Base-by-base conservation (phyloP, 352 stramenopile genomes). In the Phytopythium boreale region DNA sequence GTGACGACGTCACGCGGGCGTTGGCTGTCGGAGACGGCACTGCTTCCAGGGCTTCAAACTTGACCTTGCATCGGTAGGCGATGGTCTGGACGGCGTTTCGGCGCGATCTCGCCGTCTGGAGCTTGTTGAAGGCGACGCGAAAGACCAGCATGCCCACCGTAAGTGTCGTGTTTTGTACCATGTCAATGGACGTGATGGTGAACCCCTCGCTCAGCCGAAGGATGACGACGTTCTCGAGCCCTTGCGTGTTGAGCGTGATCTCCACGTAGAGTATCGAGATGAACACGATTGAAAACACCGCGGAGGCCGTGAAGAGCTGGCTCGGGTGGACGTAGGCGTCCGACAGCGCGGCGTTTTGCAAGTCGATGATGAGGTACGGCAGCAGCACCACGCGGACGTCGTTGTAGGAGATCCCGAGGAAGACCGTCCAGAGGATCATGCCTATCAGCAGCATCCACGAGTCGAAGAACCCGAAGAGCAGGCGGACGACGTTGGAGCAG, bases 101-200 rank as follows among this genome's bases (percentile, higher is more conserved):
- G 17, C n/a, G 37, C 5, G 17, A 51, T 20, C 39, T 53, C 4
- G 17, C 11, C 2, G 17, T 26, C 6, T 4, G 12, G 26, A 53
- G 8, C 56, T 61, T 61, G 37, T 44, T 46, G 43, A 53, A 27
- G 15, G 56, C 56, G 26, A 61, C 41, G 19, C 56, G 56, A 9
- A 34, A 31, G 7, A 61, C 15, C 4, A 61, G 41, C 41, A 61
- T 53, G 17, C 56, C 56, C 9, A 61, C 56, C 0, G 56, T 53
- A 3, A 61, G 56, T 10, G 56, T 61, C 24, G 56, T 61, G 39
- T 22, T 61, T 17, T 61, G 56, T 7, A 61, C 41, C 39, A 61
- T 53, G 24, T 61, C 56, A 12, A 61, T 11, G 12, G 56, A 61
- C 22, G 56, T 52, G 24, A 61, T 14, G 0, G 39, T 39, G 27